Evolutionary conservation across 345 rosid species (phyloP).

Genomic region (Pugionium cornutum): DNA sequence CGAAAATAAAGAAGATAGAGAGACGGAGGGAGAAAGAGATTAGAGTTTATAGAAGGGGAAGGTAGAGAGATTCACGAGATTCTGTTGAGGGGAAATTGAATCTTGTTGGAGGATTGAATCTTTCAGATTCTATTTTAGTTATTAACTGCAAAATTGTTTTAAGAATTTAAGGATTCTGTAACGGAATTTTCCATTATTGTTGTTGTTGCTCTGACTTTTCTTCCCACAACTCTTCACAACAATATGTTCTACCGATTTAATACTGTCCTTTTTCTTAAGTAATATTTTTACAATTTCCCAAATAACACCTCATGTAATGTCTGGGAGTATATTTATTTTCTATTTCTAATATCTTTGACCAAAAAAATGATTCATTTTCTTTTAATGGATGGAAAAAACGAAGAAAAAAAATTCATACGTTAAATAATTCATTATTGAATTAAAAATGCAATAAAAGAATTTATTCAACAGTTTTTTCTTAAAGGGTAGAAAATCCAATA

Average conservation of each 20-base stretch:
- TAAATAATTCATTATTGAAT: no score
- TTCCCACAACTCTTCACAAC: conserved; percentile 5
- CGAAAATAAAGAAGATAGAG: neutral
- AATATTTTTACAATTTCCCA: no score
- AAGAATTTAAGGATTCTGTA: conserved; percentile 22
- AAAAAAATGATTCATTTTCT: neutral
- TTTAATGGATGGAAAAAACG: neutral
- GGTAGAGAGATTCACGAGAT: conserved; percentile 37
- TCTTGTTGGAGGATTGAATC: conserved; percentile 30
- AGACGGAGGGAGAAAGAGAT: neutral
- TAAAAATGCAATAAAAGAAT: no score
- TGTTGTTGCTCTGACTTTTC: conserved; percentile 29
- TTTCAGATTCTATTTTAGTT: conserved; percentile 21
- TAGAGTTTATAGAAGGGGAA: conserved; percentile 20
- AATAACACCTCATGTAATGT: neutral
- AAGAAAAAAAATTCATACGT: no score
- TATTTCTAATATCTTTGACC: neutral
- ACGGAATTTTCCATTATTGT: conserved; percentile 11
- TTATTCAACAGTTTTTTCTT: no score
- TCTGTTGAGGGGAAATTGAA: conserved; percentile 29
- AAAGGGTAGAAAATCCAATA: neutral
- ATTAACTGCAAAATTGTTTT: neutral
- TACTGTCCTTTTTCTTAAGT: no score
- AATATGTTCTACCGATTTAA: no score
- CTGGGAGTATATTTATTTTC: neutral